phyloP scores from a whole-genome alignment of 768 basidiomycete genomes.

The Boletus bicolor region DNA sequence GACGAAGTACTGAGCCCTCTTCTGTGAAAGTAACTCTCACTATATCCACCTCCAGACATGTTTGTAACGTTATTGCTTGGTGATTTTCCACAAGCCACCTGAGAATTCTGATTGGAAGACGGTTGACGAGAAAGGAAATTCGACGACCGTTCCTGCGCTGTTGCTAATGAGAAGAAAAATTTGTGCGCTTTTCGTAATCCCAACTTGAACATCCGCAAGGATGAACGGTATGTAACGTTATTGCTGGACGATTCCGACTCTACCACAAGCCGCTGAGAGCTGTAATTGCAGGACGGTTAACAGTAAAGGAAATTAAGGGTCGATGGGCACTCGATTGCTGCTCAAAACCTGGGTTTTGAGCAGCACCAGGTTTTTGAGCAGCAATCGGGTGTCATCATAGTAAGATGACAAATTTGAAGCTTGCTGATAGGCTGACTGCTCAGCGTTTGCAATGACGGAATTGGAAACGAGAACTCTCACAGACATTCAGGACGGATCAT shows the following conservation, averaged over 20 bases:
- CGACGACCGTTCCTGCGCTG: background rate
- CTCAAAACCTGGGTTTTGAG: no score
- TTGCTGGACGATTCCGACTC: no score
- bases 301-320: no score
- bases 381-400: no score
- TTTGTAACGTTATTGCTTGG: background rate
- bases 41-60: background rate
- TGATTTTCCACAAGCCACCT: background rate
- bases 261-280: no score
- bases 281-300: no score
- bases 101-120: background rate
- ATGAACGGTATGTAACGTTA: no score
- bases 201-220: no score
- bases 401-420: no score
- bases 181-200: background rate
- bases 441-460: background rate
- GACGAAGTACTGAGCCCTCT: background rate
- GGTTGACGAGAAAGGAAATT: background rate
- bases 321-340: no score
- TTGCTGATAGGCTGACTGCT: no score
- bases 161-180: background rate
- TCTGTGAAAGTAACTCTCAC: background rate
- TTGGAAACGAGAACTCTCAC: constrained; percentile 7
- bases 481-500: background rate
- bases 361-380: no score